These are phyloP conservation scores for Telfairia occidentalis DNA, from an alignment of 331 rosid species.

Conservation along the genomic window DNA sequence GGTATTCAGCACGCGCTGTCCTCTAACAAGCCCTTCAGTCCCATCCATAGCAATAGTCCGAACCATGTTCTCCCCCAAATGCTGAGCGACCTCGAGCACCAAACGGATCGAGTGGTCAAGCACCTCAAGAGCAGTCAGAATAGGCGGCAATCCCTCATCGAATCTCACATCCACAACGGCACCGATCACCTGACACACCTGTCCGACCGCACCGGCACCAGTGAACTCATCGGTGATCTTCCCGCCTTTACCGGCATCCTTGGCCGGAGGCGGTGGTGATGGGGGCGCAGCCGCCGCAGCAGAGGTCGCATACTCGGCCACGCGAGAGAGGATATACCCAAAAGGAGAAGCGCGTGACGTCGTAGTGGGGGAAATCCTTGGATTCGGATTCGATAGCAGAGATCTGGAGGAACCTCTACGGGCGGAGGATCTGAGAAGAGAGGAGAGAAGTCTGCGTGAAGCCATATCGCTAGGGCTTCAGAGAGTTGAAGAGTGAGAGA, in stretches of 20 bases:
- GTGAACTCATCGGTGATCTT: constrained; percentile 77
- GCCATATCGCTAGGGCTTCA: constrained; percentile 27
- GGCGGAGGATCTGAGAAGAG: constrained; percentile 31
- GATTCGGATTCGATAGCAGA: constrained; percentile 14
- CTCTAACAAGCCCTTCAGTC: constrained; percentile 91
- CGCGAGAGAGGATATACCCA: constrained; percentile 28
- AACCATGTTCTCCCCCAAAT: constrained; percentile 86
- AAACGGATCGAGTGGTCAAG: constrained; percentile 53
- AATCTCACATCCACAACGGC: constrained; percentile 94
- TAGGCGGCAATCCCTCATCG: constrained; percentile 82
- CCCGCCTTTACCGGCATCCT: constrained; percentile 33
- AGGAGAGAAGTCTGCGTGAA: constrained; percentile 36
- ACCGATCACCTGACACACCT: constrained; percentile 93
- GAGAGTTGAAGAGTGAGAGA: constrained; percentile 8
- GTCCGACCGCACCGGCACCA: constrained; percentile 77
- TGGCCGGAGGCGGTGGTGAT: constrained; percentile 19
- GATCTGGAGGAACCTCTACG: constrained; percentile 20
- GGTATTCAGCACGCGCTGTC: constrained; percentile 85
- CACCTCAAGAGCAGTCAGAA: constrained; percentile 86
- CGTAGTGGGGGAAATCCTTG: constrained; percentile 32
- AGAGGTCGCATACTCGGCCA: constrained; percentile 56
- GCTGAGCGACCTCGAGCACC: constrained; percentile 98
- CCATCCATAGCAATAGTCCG: constrained; percentile 98
- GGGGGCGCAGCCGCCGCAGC: constrained; percentile 48
- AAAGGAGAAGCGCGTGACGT: constrained; percentile 48